Conservation (phyloP, 2,329 filamentous ascomycete species). For the Colletotrichum gigasporum region DNA sequence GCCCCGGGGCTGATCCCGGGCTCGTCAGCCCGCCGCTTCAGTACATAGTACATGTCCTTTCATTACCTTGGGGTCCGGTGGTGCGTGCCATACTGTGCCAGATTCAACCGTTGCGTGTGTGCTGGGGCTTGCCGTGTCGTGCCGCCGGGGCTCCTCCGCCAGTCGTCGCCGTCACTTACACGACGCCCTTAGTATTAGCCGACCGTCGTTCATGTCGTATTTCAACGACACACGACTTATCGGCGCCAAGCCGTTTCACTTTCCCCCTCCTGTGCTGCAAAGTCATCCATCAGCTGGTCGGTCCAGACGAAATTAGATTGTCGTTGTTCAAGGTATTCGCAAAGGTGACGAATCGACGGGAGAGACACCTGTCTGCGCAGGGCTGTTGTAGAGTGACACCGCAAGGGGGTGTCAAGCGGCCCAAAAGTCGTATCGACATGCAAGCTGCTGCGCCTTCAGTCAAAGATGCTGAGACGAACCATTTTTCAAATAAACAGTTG, state of each 20-base stretch:
- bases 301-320: background rate
- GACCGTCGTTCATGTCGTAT: background rate
- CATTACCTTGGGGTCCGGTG: no score
- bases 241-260: conserved; percentile 1
- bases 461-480: no score
- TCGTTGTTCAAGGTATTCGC: background rate
- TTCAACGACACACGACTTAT: background rate
- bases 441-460: no score
- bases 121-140: background rate
- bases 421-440: no score
- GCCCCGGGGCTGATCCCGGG: background rate
- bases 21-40: background rate
- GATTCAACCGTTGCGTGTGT: background rate
- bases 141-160: background rate
- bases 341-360: background rate
- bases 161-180: background rate
- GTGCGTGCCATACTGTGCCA: no score
- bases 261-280: background rate
- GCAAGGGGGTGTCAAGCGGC: no score
- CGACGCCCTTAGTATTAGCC: background rate
- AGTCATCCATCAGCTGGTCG: background rate
- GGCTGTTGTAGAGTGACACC: no score
- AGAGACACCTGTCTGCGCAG: no score
- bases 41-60: background rate
- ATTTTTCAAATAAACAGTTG: no score